Evolutionary conservation across 352 stramenopile genomes (phyloP).

Genomic region (Phytophthora cajani): DNA sequence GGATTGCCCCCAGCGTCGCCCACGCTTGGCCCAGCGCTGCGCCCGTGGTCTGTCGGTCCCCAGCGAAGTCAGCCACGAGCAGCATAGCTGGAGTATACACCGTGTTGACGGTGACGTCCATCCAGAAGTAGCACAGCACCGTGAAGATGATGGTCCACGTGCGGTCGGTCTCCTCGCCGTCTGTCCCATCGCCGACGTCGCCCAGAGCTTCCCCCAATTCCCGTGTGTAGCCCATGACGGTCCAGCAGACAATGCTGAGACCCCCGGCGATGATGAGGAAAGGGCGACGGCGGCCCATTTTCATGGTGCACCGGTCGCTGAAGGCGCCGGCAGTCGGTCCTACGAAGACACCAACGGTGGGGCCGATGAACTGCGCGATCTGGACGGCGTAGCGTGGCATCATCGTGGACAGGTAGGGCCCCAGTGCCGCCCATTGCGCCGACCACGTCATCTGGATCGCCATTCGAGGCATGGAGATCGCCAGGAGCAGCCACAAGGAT

Average conservation of each 20-base stretch:
- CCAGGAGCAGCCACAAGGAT: constrained; percentile 49
- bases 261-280: constrained; percentile 47
- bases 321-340: constrained; percentile 57
- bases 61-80: constrained; percentile 61
- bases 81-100: constrained; percentile 56
- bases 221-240: constrained; percentile 60
- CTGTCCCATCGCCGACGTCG: constrained; percentile 38
- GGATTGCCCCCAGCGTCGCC: constrained; percentile 47
- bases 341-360: constrained; percentile 55
- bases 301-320: constrained; percentile 48
- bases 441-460: constrained; percentile 64
- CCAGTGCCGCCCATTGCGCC: constrained; percentile 61
- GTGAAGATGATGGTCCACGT: constrained; percentile 57
- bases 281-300: constrained; percentile 43
- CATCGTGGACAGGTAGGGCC: constrained; percentile 58
- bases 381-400: constrained; percentile 52
- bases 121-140: constrained; percentile 65
- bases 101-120: constrained; percentile 70
- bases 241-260: constrained; percentile 54
- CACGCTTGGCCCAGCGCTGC: constrained; percentile 50
- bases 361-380: constrained; percentile 59
- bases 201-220: constrained; percentile 55
- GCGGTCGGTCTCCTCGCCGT: constrained; percentile 35
- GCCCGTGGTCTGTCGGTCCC: constrained; percentile 57
- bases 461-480: constrained; percentile 58